Evolutionary conservation across 2,329 filamentous ascomycete genomes (phyloP).

Genomic region (Fusarium sp.): DNA sequence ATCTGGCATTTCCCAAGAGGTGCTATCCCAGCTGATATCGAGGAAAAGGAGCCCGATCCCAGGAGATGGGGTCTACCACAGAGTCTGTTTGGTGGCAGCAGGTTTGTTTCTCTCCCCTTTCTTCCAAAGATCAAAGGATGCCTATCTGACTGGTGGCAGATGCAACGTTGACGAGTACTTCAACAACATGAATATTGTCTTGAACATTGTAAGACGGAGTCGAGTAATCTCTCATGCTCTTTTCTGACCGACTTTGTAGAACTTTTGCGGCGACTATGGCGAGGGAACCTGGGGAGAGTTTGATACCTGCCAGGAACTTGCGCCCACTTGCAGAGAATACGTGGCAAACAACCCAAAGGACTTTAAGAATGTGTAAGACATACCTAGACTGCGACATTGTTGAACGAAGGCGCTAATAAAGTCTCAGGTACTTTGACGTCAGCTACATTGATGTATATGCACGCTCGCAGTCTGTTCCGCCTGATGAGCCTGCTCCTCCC

Average conservation of each 20-base stretch:
- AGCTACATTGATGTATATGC: slow-evolving; percentile 61
- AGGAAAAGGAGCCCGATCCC: slow-evolving; percentile 67
- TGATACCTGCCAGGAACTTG: slow-evolving; percentile 52
- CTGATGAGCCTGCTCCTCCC: slow-evolving; percentile 10
- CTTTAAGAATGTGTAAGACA: slow-evolving; percentile 52
- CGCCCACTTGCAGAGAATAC: slow-evolving; percentile 57
- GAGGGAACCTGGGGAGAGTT: slow-evolving; percentile 55
- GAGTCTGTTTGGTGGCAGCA: slow-evolving; percentile 70
- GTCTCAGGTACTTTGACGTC: slow-evolving; percentile 60
- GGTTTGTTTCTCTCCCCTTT: background rate
- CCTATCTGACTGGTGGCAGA: slow-evolving; percentile 16
- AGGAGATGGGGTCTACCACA: slow-evolving; percentile 72
- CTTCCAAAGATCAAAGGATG: background rate
- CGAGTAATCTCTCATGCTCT: background rate
- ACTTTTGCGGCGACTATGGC: slow-evolving; percentile 83
- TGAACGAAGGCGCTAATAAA: background rate
- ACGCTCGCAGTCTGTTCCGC: slow-evolving; percentile 13
- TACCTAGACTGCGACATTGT: background rate
- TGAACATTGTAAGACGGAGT: slow-evolving; percentile 65
- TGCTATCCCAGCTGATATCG: slow-evolving; percentile 72
- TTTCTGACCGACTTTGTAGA: slow-evolving; percentile 45
- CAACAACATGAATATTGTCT: slow-evolving; percentile 73
- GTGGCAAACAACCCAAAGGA: slow-evolving; percentile 57
- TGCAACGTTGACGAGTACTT: slow-evolving; percentile 76
- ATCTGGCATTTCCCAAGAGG: slow-evolving; percentile 81